These are phyloP conservation scores for Pilatotrama ljubarskyi DNA, from an alignment of 768 basidiomycete species.

Conservation along the genomic window DNA sequence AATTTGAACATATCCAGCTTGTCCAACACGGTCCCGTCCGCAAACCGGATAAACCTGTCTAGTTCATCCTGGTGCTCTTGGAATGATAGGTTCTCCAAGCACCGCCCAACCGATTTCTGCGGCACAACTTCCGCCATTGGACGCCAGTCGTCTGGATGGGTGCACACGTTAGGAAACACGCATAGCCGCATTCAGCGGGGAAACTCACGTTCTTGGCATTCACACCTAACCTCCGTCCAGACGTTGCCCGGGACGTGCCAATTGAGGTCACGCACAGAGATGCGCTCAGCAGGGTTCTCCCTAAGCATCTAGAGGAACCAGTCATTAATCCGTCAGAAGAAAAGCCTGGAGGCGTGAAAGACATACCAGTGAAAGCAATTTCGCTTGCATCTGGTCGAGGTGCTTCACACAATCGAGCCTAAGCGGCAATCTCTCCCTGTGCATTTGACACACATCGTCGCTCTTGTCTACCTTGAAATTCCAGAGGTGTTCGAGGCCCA, in stretches of 20 bases:
- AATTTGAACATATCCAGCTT: neutral
- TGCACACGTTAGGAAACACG: neutral
- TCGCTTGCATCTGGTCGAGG: neutral
- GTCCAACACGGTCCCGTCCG: neutral
- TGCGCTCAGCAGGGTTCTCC: neutral
- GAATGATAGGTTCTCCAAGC: neutral
- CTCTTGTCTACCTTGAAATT: neutral
- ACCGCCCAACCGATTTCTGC: neutral
- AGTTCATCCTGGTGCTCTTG: neutral
- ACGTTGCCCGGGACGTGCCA: neutral
- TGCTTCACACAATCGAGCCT: neutral
- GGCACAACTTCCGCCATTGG: neutral
- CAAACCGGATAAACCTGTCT: neutral
- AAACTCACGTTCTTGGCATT: neutral
- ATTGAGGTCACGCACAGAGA: neutral
- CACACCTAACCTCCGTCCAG: neutral
- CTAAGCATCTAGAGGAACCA: conserved; percentile 1
- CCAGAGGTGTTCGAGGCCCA: neutral
- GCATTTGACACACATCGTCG: neutral
- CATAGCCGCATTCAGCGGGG: neutral
- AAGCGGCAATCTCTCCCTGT: neutral
- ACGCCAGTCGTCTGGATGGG: conserved; percentile 1
- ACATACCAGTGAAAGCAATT: neutral
- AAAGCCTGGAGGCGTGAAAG: neutral
- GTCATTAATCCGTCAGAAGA: too few species aligned